Evolutionary conservation across 139 green algal species (phyloP).

Genomic region (Desmodesmus armatus): DNA sequence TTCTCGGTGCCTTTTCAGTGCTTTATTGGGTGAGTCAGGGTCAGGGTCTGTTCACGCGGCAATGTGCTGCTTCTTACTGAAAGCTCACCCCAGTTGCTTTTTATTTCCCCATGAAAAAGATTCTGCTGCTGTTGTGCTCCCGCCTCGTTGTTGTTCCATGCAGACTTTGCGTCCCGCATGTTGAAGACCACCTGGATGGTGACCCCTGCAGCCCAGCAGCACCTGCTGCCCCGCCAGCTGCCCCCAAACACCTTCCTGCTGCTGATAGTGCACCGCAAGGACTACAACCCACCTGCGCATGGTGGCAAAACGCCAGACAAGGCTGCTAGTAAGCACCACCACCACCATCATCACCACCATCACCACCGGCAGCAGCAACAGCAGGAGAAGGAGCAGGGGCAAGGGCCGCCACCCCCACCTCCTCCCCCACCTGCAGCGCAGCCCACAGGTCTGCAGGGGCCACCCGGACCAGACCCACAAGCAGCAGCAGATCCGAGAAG

Average conservation of each 20-base stretch:
- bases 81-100: no score
- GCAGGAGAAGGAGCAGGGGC: constrained; percentile 4
- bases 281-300: constrained; percentile 10
- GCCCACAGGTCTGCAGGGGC: no score
- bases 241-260: constrained; percentile 55
- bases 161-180: constrained; percentile 55
- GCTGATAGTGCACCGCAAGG: constrained; percentile 63
- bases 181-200: constrained; percentile 53
- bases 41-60: neutral
- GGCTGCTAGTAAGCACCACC: neutral
- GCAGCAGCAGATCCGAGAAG: no score
- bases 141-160: no score
- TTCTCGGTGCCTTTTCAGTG: no score
- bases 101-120: neutral
- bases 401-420: neutral
- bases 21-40: no score
- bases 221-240: constrained; percentile 50
- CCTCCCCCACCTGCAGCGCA: no score
- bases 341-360: neutral
- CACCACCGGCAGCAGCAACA: constrained; percentile 11
- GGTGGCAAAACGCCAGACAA: neutral
- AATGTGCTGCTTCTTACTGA: no score
- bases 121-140: neutral
- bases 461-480: no score
- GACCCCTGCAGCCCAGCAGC: constrained; percentile 34